Evolutionary conservation across 768 basidiomycete species (phyloP).

Genomic region (Tricholomella constricta): DNA sequence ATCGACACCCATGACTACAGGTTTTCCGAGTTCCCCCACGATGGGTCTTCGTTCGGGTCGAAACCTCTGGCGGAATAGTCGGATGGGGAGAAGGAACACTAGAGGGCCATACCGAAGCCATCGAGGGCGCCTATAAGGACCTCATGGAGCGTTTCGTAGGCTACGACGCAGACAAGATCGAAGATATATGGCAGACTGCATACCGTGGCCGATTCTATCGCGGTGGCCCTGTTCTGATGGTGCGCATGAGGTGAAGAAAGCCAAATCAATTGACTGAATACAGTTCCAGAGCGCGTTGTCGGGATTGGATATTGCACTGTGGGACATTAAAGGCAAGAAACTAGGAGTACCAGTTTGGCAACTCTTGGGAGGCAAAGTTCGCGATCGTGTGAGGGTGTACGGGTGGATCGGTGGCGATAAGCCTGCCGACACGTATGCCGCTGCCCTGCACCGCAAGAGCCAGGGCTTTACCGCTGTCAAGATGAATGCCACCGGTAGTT

Average conservation of each 20-base stretch:
- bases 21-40: slow-evolving; percentile 69
- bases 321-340: slow-evolving; percentile 83
- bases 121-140: slow-evolving; percentile 66
- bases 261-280: too few relatives aligned
- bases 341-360: slow-evolving; percentile 67
- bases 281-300: slow-evolving; percentile 52
- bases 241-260: too few relatives aligned
- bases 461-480: slow-evolving; percentile 74
- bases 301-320: slow-evolving; percentile 68
- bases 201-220: slow-evolving; percentile 73
- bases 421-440: slow-evolving; percentile 54
- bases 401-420: slow-evolving; percentile 60
- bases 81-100: slow-evolving; percentile 80
- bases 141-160: slow-evolving; percentile 62
- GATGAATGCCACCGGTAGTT: slow-evolving; percentile 65
- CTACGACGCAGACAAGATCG: slow-evolving; percentile 63
- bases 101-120: slow-evolving; percentile 73
- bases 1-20: slow-evolving; percentile 24
- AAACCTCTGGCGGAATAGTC: slow-evolving; percentile 59
- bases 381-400: slow-evolving; percentile 59
- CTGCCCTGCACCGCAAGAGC: slow-evolving; percentile 52
- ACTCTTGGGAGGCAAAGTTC: slow-evolving; percentile 69
- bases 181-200: slow-evolving; percentile 72
- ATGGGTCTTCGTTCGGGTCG: slow-evolving; percentile 75
- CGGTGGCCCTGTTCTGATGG: slow-evolving; percentile 73